These are phyloP conservation scores for Scheffersomyces titani DNA, from an alignment of 1,139 yeast species.

Conservation along the genomic window DNA sequence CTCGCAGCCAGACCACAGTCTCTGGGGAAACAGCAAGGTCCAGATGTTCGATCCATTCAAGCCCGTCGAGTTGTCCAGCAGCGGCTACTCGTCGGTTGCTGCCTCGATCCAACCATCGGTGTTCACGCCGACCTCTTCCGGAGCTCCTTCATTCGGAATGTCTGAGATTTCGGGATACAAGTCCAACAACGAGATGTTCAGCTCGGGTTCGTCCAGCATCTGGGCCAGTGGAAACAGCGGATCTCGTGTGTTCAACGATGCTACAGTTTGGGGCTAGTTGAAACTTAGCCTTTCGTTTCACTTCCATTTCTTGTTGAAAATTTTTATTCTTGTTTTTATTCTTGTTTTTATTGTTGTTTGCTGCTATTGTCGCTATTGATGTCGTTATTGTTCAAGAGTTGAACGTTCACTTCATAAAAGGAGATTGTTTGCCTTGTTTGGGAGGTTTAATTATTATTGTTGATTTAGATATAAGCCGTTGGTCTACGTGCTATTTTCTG, in stretches of 20 bases:
- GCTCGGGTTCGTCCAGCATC: conserved; percentile 6
- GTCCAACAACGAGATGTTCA: conserved; percentile 1
- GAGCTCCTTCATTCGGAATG: conserved; percentile 5
- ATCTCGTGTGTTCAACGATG: conserved; percentile 10
- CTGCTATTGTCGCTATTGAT: not conserved
- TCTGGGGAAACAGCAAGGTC: conserved; percentile 14
- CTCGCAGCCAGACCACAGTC: conserved; percentile 6
- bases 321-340: not conserved
- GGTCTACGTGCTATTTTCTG: not conserved
- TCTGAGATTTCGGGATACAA: conserved; percentile 5
- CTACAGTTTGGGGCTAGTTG: conserved; percentile 22
- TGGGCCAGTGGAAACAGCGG: conserved; percentile 9
- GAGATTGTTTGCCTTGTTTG: not conserved
- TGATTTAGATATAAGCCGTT: not conserved
- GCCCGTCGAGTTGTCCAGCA: conserved; percentile 15
- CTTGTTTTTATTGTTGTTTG: not conserved
- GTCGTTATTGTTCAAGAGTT: not conserved
- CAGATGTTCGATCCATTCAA: conserved; percentile 23
- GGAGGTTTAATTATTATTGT: not conserved
- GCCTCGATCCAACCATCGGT: not conserved
- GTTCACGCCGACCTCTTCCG: not conserved
- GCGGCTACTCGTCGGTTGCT: not conserved
- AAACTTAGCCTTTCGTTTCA: not conserved
- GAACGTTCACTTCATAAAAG: not conserved
- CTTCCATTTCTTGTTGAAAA: not conserved